phyloP scores from a whole-genome alignment of 768 basidiomycete species.

The Tulasnella sp. region DNA sequence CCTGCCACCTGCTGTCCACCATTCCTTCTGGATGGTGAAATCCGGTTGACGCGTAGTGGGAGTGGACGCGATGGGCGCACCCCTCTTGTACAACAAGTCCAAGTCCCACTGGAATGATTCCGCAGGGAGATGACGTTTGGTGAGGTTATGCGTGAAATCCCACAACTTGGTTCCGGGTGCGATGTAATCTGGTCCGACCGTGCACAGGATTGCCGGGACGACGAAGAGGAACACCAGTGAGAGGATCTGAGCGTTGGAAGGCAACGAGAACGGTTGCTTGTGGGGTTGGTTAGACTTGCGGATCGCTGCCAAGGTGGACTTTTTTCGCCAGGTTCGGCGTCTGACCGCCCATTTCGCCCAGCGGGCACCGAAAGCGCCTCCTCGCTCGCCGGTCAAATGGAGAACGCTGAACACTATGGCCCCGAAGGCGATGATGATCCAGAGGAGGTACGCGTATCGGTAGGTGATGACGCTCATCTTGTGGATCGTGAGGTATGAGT shows the following conservation, averaged over 20 bases:
- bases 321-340: slow-evolving; percentile 51
- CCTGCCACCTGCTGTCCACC: slow-evolving; percentile 64
- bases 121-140: slow-evolving; percentile 23
- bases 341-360: slow-evolving; percentile 56
- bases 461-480: slow-evolving; percentile 45
- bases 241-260: slow-evolving; percentile 58
- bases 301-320: slow-evolving; percentile 35
- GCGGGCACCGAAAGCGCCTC: slow-evolving; percentile 39
- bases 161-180: slow-evolving; percentile 43
- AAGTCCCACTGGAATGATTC: slow-evolving; percentile 7
- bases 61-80: slow-evolving; percentile 26
- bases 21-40: slow-evolving; percentile 56
- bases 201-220: slow-evolving; percentile 40
- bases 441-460: slow-evolving; percentile 51
- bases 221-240: slow-evolving; percentile 40
- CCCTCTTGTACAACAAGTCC: slow-evolving; percentile 22
- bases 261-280: slow-evolving; percentile 42
- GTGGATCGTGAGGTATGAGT: slow-evolving; percentile 51
- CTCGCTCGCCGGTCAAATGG: slow-evolving; percentile 39
- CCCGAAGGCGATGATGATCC: slow-evolving; percentile 44
- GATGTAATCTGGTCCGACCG: slow-evolving; percentile 64
- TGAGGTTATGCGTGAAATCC: slow-evolving; percentile 30
- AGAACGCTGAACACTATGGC: slow-evolving; percentile 38
- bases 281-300: slow-evolving; percentile 32
- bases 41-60: slow-evolving; percentile 41